Evolutionary conservation across 139 green algal genomes (phyloP).

Genomic region (Chlorella sp.): DNA sequence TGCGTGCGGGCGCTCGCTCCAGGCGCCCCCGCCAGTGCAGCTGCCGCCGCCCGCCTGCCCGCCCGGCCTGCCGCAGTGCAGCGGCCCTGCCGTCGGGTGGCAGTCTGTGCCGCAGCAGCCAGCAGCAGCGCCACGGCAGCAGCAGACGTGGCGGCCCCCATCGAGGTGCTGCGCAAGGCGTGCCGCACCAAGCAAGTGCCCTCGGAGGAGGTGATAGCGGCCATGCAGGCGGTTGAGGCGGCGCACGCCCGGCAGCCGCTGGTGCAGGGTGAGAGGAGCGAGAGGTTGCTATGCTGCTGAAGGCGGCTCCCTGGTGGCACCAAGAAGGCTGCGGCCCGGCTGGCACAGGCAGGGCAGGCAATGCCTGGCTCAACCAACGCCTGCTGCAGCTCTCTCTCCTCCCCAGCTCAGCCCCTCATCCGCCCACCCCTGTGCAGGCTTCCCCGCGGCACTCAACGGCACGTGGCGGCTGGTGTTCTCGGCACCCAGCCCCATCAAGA

Average conservation of each 20-base stretch:
- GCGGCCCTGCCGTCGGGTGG: background rate
- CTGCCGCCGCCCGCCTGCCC: background rate
- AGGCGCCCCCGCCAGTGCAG: background rate
- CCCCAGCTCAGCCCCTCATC: too few species aligned
- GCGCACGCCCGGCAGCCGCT: slow-evolving; percentile 1
- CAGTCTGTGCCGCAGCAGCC: background rate
- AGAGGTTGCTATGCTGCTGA: too few species aligned
- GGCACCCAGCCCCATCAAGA: slow-evolving; percentile 23
- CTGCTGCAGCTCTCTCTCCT: too few species aligned
- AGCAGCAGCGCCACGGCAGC: background rate
- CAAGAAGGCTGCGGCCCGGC: too few species aligned
- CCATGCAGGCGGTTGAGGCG: slow-evolving; percentile 17
- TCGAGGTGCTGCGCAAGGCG: background rate
- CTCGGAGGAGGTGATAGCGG: slow-evolving; percentile 19
- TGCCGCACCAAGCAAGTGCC: slow-evolving; percentile 8
- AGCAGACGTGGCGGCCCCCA: background rate
- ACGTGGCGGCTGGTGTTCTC: slow-evolving; percentile 49
- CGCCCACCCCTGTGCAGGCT: slow-evolving; percentile 28
- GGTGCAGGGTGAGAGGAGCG: slow-evolving; percentile 1
- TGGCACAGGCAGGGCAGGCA: too few species aligned
- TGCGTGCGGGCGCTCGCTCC: background rate
- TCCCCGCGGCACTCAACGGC: slow-evolving; percentile 20
- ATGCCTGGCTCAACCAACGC: too few species aligned
- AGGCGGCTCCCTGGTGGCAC: too few species aligned
- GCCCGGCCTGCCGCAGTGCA: background rate